Evolutionary conservation across 2,329 filamentous ascomycete genomes (phyloP).

Genomic region (Pseudopyrenochaeta lycopersici): DNA sequence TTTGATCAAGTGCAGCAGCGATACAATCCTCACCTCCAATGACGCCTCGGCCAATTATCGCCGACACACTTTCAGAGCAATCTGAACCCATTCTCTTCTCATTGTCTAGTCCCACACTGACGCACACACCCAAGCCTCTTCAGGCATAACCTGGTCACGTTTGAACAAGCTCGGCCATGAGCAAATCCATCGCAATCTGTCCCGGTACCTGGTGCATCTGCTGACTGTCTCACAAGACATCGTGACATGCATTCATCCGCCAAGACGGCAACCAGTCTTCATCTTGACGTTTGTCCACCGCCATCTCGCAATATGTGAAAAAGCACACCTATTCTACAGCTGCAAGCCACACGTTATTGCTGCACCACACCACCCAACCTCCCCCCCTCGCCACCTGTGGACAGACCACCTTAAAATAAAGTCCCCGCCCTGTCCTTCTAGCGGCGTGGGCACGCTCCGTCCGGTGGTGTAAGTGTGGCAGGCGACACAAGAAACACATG

Average conservation of each 20-base stretch:
- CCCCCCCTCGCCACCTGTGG: constrained; percentile 13
- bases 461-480: constrained; percentile 18
- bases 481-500: constrained; percentile 34
- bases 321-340: constrained; percentile 10
- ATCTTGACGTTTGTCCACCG: constrained; percentile 4
- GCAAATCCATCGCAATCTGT: too few relatives aligned
- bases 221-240: too few relatives aligned
- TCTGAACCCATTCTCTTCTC: too few relatives aligned
- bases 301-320: constrained; percentile 15
- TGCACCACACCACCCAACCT: constrained; percentile 20
- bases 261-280: constrained; percentile 19
- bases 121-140: background rate
- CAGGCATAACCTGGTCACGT: background rate
- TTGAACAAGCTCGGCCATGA: too few relatives aligned
- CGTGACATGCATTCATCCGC: constrained; percentile 1
- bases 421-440: constrained; percentile 27
- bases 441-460: constrained; percentile 18
- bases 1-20: constrained; percentile 1
- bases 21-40: background rate
- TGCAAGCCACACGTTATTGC: constrained; percentile 34
- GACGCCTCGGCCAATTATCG: background rate
- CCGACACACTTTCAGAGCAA: too few relatives aligned
- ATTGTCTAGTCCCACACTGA: too few relatives aligned
- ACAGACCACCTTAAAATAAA: constrained; percentile 34
- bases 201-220: too few relatives aligned